Conservation (phyloP, 2,329 filamentous ascomycete genomes). For the Stemphylium lycopersici region DNA sequence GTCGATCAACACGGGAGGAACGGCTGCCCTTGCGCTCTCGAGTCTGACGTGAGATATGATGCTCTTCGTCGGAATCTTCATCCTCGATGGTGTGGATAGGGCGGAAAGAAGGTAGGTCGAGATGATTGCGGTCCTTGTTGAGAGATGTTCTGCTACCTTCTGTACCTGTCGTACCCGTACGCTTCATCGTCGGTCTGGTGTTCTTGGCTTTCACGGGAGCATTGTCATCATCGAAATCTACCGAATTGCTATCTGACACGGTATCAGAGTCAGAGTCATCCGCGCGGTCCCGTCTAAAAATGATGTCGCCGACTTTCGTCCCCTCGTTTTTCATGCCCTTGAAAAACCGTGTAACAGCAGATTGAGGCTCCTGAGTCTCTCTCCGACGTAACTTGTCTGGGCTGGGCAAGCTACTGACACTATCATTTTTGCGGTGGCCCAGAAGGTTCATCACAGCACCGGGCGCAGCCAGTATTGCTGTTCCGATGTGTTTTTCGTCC, state of each 20-base stretch:
- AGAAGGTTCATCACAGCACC: slow-evolving; percentile 43
- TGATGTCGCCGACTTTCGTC: slow-evolving; percentile 65
- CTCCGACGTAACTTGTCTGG: slow-evolving; percentile 36
- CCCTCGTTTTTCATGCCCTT: slow-evolving; percentile 74
- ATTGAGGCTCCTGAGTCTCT: slow-evolving; percentile 54
- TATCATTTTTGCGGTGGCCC: slow-evolving; percentile 47
- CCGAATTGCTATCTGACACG: slow-evolving; percentile 53
- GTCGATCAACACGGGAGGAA: slow-evolving; percentile 52
- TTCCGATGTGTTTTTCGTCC: slow-evolving; percentile 38
- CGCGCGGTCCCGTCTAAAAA: slow-evolving; percentile 62
- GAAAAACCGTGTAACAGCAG: slow-evolving; percentile 74
- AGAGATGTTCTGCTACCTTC: slow-evolving; percentile 28
- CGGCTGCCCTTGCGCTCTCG: slow-evolving; percentile 45
- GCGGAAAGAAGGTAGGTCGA: slow-evolving; percentile 47
- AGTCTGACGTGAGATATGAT: slow-evolving; percentile 53
- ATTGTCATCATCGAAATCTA: slow-evolving; percentile 40
- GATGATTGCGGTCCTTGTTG: slow-evolving; percentile 36
- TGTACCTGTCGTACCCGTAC: slow-evolving; percentile 34
- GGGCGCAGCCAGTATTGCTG: slow-evolving; percentile 40
- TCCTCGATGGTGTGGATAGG: slow-evolving; percentile 35
- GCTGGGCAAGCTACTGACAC: slow-evolving; percentile 42
- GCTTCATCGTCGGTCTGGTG: slow-evolving; percentile 39
- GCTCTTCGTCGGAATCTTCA: slow-evolving; percentile 28
- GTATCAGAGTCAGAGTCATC: slow-evolving; percentile 55
- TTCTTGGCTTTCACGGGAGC: slow-evolving; percentile 16